A percentile compares a stretch with the other conserved stretches of the same genome.
Conservation (phyloP, 1,284 basidiomycete species). For the Apiotrichum gamsii region DNA sequence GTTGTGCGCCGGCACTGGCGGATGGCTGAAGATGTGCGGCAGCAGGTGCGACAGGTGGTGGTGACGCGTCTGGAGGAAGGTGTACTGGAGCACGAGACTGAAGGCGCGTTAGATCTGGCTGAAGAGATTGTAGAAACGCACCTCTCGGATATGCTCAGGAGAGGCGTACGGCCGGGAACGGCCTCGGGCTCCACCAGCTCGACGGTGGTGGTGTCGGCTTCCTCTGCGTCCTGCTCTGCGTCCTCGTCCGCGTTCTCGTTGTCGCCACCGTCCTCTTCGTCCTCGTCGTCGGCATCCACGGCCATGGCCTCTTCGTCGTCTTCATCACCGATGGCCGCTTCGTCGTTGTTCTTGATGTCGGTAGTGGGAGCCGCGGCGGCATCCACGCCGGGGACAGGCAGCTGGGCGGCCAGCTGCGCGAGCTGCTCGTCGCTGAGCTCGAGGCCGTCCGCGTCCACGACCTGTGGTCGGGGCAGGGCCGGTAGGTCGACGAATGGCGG, state of each 20-base stretch:
- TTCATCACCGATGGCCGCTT: background rate
- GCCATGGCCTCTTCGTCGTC: conserved; percentile 4
- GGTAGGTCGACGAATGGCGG: conserved; percentile 28
- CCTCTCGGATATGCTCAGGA: conserved; percentile 34
- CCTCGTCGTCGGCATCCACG: conserved; percentile 3
- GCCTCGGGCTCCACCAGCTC: conserved; percentile 6
- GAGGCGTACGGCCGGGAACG: conserved; percentile 15
- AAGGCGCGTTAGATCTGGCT: background rate
- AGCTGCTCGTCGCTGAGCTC: conserved; percentile 37
- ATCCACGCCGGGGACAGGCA: background rate
- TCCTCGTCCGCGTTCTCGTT: background rate
- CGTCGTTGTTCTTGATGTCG: background rate
- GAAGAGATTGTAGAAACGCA: conserved; percentile 10
- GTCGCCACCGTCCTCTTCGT: no score
- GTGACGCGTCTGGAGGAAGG: conserved; percentile 34
- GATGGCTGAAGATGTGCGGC: conserved; percentile 41
- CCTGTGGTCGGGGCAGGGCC: conserved; percentile 26
- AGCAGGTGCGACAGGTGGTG: conserved; percentile 38
- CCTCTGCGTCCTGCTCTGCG: no score
- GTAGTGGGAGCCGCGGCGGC: background rate
- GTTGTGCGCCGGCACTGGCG: conserved; percentile 34
- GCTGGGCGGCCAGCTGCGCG: conserved; percentile 32
- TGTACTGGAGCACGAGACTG: conserved; percentile 37
- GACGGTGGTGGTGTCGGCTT: background rate
- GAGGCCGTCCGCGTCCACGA: conserved; percentile 28